Base-by-base conservation (phyloP, 23 red algal species). In the Gracilaria vermiculophylla region DNA sequence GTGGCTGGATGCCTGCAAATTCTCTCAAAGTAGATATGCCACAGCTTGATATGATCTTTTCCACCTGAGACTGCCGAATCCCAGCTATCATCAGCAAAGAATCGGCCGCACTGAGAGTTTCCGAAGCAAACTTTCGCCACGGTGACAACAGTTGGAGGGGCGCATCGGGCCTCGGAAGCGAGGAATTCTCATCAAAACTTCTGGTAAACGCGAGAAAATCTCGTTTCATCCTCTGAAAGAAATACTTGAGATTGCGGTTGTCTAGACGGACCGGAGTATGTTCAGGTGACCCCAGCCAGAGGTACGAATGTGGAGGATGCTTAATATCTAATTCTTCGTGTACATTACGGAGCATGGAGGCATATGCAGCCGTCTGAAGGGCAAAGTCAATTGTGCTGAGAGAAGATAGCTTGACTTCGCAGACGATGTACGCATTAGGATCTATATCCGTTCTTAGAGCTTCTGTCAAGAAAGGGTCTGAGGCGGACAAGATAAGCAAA, bases 351-450 rank as follows among this genome's bases (percentile, higher is more conserved):
- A 95, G 86, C 80, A 95, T 49, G 25, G 61, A 52, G 3, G 74
- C 64, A 55, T 95, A 95, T 2, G 61, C 71, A 56, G 87, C 86
- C 0, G 85, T 86, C 62, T 95, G 93, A 5, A 95, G 54, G 11
- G 43, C 34, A 79, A 82, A 85, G 28, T 95, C 93, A 25, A 80
- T 48, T 7, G 78, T 74, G 53, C 47, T 55, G 23, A 55, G 37
- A 33, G 77, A 81, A 13, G 86, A 80, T 2, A 95, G 62, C 69
- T 95, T 95, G 51, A 95, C 62, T 31, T 95, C 93, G 17, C 60
- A 50, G 6, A 91, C 85, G 40, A 66, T 47, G 66, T 95, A 95
- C n/a, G 80, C 52, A 52, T 36, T 23, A 12, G 69, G 41, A 15
- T 56, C 56, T 33, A 67, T 53, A 69, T 66, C 44, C 0, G 35